Evolutionary conservation across 169 alveolate genomes (phyloP), one percentile per base, ranked within the genome.

Genomic region (Toxoplasma gondii): DNA sequence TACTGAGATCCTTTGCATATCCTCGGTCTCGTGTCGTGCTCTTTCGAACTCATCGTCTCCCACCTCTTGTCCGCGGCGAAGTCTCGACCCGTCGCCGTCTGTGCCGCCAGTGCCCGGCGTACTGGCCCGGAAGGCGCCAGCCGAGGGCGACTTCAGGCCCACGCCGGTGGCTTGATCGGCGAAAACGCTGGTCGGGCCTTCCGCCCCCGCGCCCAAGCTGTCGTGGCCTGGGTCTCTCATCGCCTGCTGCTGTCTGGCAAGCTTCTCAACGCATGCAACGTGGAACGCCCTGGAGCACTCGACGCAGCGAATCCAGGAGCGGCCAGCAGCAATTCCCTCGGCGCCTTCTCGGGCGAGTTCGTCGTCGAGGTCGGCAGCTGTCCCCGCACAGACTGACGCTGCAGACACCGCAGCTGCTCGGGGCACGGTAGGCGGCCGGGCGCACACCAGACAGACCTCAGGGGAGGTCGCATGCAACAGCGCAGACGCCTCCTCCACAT

Each of bases 361-460:
- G 67, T 82, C 90, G 64, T 82, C 90, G 38, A 36, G 34, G 38
- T 82, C 90, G 67, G 39, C 90, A 4, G 67, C 69, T 5, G 38
- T 49, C 34, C 53, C 90, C 67, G 69, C 58, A 10, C 22, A n/a
- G 4, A 78, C 10, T 5, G 90, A 82, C 12, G 90, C 54, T 16
- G 64, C 53, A 5, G 38, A 82, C 69, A 82, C 64, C 90, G 90
- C 90, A 12, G 90, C 90, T 31, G 90, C 90, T 34, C 90, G 90
- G 22, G 90, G 90, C 17, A 82, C 69, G 19, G 41, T 43, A 5
- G 90, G 90, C 24, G 93, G 93, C 84, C 69, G 74, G 69, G 93
- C 90, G 93, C 95, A 93, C 34, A 93, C 90, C 34, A 93, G 95
- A 49, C 95, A 93, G 36, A 93, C 95, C n/a, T 93, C 93, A 9